These are phyloP conservation scores for Infundibulicybe gibba DNA, from an alignment of 768 basidiomycete genomes.

Conservation along the genomic window DNA sequence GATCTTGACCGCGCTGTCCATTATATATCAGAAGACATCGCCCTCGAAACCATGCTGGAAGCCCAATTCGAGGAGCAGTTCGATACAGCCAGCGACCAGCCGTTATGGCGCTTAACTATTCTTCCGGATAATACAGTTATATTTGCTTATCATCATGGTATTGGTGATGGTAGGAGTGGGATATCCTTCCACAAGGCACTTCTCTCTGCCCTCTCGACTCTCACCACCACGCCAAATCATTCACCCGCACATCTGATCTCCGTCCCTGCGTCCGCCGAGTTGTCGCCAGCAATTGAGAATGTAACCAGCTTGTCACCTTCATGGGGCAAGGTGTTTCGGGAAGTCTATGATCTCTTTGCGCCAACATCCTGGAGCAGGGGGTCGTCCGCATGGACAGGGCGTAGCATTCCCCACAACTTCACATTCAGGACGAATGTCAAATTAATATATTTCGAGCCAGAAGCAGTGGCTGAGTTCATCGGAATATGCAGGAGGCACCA, in stretches of 20 bases:
- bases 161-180: slow-evolving; percentile 37
- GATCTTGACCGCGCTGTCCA: slow-evolving; percentile 23
- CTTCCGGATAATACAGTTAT: slow-evolving; percentile 25
- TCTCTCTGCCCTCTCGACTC: slow-evolving; percentile 22
- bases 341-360: slow-evolving; percentile 17
- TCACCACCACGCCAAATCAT: background rate
- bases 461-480: slow-evolving; percentile 16
- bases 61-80: slow-evolving; percentile 20
- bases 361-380: slow-evolving; percentile 23
- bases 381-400: slow-evolving; percentile 26
- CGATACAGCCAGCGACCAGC: slow-evolving; percentile 18
- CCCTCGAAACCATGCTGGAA: slow-evolving; percentile 18
- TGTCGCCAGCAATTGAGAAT: slow-evolving; percentile 23
- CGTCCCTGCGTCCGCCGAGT: slow-evolving; percentile 9
- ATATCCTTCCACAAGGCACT: slow-evolving; percentile 31
- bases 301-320: slow-evolving; percentile 22
- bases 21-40: slow-evolving; percentile 8
- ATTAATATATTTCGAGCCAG: slow-evolving; percentile 18
- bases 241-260: slow-evolving; percentile 4
- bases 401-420: slow-evolving; percentile 12
- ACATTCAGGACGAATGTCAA: slow-evolving; percentile 19
- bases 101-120: slow-evolving; percentile 34
- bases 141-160: slow-evolving; percentile 32
- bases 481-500: slow-evolving; percentile 19
- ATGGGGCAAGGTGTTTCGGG: slow-evolving; percentile 14